phyloP scores from a whole-genome alignment of 768 basidiomycete genomes.

The Brasilioporus rufonigricans region DNA sequence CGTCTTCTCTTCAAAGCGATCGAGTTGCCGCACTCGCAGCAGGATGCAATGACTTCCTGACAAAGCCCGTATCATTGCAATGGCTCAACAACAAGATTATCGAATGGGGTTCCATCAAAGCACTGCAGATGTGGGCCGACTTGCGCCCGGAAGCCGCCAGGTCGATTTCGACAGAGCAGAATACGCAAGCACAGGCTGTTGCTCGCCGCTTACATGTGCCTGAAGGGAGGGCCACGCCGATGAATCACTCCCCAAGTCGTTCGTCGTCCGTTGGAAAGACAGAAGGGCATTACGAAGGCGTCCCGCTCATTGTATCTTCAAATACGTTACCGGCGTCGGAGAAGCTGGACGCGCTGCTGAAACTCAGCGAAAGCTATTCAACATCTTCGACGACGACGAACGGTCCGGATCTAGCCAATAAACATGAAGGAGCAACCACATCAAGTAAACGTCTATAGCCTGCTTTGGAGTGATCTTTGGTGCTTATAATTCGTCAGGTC shows the following conservation, averaged over 20 bases:
- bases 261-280: constrained; percentile 35
- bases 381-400: constrained; percentile 9
- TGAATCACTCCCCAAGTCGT: constrained; percentile 34
- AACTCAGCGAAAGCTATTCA: constrained; percentile 20
- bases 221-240: constrained; percentile 42
- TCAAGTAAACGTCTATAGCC: constrained; percentile 17
- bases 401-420: constrained; percentile 1
- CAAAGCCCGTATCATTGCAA: constrained; percentile 90
- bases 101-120: constrained; percentile 99
- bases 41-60: constrained; percentile 98
- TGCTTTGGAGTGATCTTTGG: not conserved
- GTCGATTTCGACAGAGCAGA: constrained; percentile 45
- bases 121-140: constrained; percentile 90
- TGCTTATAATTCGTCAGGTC: constrained; percentile 22
- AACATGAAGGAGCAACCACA: constrained; percentile 26
- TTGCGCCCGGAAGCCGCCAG: constrained; percentile 59
- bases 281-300: constrained; percentile 18
- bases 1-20: constrained; percentile 92
- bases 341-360: constrained; percentile 26
- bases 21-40: constrained; percentile 96
- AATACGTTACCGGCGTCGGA: constrained; percentile 16
- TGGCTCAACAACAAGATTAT: constrained; percentile 99
- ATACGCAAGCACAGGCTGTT: constrained; percentile 45
- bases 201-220: constrained; percentile 49
- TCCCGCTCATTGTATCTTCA: constrained; percentile 17